Evolutionary conservation across 306 rosid genomes (phyloP), one percentile per base, ranked within the genome.

Genomic region (Acacia melanoxylon): DNA sequence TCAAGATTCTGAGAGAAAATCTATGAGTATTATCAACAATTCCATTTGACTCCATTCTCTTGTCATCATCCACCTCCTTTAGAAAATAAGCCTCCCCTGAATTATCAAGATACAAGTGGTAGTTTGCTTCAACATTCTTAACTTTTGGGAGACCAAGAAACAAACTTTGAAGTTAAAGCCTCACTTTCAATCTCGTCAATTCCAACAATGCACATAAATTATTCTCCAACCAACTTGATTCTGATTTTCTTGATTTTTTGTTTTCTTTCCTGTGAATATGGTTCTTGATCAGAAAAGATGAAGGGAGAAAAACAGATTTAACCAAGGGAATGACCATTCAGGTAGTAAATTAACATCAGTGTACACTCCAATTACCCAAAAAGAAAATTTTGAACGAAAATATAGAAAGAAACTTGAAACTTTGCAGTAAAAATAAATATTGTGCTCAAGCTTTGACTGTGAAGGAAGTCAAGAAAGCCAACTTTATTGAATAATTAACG

Each of bases 1-100:
- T 93, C 94, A n/a, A 90, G 70, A 89, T 40, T 33, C 92, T 79
- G 73, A 90, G 92, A 83, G 90, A 87, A 79, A 93, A 83, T 75
- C 89, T 89, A 86, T 61, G 86, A 78, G 74, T 59, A 49, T 74
- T 79, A 72, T 84, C 87, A 70, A 25, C 74, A 72, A 74, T 81
- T 75, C 74, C 90, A 75, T 81, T 84, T 25, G 75, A 65, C 86
- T 84, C 90, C 31, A 29, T 29, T 29, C 31, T 29, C 31, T 29
- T 29, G 31, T 29, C 31, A 29, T 29, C 31, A 29, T 29, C 31
- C 67, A 83, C 91, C 87, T 91, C 99, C 87, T 82, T 90, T 65
- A 89, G 77, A 80, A 95, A 93, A 86, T 95, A 95, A 20, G 99
- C 99, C 90, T 93, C 98, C 20, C 98, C 99, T 0, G 97, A 93